Conservation (phyloP, 345 rosid species). For the Rhodamnia argentea region DNA sequence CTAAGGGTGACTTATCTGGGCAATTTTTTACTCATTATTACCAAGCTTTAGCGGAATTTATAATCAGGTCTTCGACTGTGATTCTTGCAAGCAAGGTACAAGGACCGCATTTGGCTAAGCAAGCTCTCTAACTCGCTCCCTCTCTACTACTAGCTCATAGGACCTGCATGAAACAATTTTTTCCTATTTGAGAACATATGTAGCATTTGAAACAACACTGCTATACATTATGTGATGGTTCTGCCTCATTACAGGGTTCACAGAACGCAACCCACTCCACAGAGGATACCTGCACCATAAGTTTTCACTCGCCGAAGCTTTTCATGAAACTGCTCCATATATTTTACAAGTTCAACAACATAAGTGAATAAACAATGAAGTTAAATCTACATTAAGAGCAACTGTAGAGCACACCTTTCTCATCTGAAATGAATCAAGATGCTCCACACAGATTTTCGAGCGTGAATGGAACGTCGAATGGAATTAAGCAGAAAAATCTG, state of each 20-base stretch:
- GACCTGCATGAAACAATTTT: background rate
- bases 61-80: background rate
- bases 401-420: background rate
- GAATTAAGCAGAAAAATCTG: background rate
- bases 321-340: background rate
- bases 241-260: background rate
- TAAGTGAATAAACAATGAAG: background rate
- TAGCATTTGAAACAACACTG: background rate
- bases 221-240: background rate
- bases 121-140: background rate
- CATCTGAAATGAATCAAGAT: background rate
- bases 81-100: background rate
- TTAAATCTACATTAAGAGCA: background rate
- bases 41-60: background rate
- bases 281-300: background rate
- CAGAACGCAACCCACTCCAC: background rate
- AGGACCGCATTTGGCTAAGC: background rate
- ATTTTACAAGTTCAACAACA: background rate
- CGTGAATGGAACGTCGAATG: background rate
- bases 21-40: background rate
- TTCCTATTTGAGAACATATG: background rate
- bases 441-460: background rate
- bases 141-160: background rate
- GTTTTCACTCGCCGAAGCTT: background rate
- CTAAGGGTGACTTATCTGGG: background rate